Evolutionary conservation across 305 asterid genomes (phyloP).

Genomic region (Petunia hybrid): DNA sequence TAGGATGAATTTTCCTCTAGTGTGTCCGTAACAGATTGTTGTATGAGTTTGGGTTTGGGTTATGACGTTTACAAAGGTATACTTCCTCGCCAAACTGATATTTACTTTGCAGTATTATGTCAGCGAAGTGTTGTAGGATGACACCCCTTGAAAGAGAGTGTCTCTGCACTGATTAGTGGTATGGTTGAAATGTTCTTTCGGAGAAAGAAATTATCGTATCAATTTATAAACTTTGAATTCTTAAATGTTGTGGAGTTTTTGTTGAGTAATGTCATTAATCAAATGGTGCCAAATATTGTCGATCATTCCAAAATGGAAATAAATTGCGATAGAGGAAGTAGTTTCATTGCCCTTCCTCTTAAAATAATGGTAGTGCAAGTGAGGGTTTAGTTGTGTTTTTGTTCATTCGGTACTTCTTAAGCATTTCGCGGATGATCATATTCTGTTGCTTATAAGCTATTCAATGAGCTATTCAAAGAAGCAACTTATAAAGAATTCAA

Average conservation of each 20-base stretch:
- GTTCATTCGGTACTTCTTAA: not conserved
- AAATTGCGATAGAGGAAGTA: slow-evolving; percentile 5
- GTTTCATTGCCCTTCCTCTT: not conserved
- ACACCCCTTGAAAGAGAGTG: too few species aligned
- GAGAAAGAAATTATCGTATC: too few species aligned
- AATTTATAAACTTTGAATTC: not conserved
- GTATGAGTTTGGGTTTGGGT: too few species aligned
- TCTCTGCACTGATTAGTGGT: too few species aligned
- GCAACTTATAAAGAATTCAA: not conserved
- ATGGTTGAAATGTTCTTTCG: too few species aligned
- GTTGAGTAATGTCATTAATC: not conserved
- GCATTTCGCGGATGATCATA: slow-evolving; percentile 8
- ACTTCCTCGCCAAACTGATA: too few species aligned
- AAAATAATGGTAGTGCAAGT: not conserved
- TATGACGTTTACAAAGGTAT: too few species aligned
- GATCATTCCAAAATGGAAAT: not conserved
- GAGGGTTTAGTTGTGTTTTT: not conserved
- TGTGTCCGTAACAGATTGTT: too few species aligned
- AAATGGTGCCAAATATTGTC: not conserved
- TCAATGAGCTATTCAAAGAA: not conserved
- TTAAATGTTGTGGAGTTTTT: not conserved
- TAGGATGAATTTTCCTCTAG: too few species aligned
- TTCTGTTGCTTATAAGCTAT: not conserved
- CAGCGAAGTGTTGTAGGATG: too few species aligned
- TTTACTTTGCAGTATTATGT: too few species aligned